These are phyloP conservation scores for Pseudogymnoascus sp. DNA, from an alignment of 2,329 filamentous ascomycete species.

Conservation along the genomic window DNA sequence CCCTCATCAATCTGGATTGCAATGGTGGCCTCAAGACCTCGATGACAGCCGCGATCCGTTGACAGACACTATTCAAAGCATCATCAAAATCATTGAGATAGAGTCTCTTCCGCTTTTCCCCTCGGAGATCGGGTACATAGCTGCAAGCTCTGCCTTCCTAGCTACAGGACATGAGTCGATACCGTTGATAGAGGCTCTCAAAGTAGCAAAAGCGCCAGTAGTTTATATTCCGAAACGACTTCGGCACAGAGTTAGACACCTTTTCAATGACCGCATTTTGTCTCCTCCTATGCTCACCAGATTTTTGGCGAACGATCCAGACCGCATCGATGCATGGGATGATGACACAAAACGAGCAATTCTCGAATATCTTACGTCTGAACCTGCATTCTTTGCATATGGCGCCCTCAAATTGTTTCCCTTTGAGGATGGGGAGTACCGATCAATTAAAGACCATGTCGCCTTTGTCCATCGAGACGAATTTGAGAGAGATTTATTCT, in stretches of 20 bases:
- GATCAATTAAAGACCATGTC: not conserved
- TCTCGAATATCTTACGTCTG: not conserved
- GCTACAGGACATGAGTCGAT: conserved; percentile 12
- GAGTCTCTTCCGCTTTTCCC: conserved; percentile 19
- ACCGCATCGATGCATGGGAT: not conserved
- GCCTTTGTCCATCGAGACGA: conserved; percentile 19
- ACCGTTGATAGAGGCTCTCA: conserved; percentile 18
- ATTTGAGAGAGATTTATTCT: conserved; percentile 19
- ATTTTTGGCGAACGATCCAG: not conserved
- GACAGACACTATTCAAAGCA: not conserved
- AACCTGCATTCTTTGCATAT: not conserved
- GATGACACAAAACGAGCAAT: not conserved
- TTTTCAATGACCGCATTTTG: conserved; percentile 14
- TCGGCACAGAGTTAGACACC: not conserved
- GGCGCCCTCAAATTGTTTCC: not conserved
- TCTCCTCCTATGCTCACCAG: not conserved
- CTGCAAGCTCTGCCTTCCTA: conserved; percentile 14
- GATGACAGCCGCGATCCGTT: not conserved
- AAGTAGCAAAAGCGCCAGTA: conserved; percentile 20
- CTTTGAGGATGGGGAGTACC: not conserved
- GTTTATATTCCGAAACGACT: conserved; percentile 20
- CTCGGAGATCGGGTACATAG: conserved; percentile 19
- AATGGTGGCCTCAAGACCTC: not conserved
- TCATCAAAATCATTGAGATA: conserved; percentile 17
- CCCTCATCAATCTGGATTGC: conserved; percentile 14